Percentiles rank a stretch among this genome's conserved stretches.
These are phyloP conservation scores for Pseudocercospora pini-densiflorae DNA, from an alignment of 2,329 filamentous ascomycete genomes.

Conservation along the genomic window DNA sequence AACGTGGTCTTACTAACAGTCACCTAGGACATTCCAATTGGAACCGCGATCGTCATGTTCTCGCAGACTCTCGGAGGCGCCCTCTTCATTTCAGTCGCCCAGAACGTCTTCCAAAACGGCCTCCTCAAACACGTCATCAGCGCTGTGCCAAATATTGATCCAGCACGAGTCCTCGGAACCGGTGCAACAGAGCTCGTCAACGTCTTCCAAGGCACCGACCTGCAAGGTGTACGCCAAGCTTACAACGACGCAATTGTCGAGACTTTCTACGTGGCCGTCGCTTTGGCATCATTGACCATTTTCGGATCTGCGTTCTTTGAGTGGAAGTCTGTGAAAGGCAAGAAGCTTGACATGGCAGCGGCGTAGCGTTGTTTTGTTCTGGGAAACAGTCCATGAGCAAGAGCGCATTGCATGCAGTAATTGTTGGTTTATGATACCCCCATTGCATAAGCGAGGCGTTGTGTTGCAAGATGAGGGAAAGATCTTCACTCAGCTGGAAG, in stretches of 20 bases:
- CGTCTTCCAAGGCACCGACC: constrained; percentile 55
- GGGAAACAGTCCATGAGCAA: no score
- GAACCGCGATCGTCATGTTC: constrained; percentile 55
- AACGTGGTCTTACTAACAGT: no score
- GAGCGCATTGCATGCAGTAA: neutral
- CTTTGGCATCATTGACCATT: constrained; percentile 58
- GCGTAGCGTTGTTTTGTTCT: constrained; percentile 15
- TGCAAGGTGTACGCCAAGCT: constrained; percentile 61
- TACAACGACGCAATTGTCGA: constrained; percentile 67
- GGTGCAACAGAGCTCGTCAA: constrained; percentile 65
- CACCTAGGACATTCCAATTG: constrained; percentile 49
- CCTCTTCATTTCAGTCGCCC: constrained; percentile 54
- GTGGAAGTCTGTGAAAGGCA: constrained; percentile 68
- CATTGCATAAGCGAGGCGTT: neutral
- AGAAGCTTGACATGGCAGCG: constrained; percentile 45
- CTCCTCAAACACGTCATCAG: constrained; percentile 47
- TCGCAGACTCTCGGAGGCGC: constrained; percentile 53
- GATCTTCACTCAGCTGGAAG: neutral
- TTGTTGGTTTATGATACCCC: no score
- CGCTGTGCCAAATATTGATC: constrained; percentile 49
- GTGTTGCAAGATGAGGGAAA: neutral
- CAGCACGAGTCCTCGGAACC: constrained; percentile 48
- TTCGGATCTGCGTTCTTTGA: constrained; percentile 62
- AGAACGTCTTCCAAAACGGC: constrained; percentile 57
- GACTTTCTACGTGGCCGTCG: constrained; percentile 65